Percentiles rank a stretch among this genome's conserved stretches.
Evolutionary conservation across 257 asterid species (phyloP).

Genomic region (Lavandula angustifolia): DNA sequence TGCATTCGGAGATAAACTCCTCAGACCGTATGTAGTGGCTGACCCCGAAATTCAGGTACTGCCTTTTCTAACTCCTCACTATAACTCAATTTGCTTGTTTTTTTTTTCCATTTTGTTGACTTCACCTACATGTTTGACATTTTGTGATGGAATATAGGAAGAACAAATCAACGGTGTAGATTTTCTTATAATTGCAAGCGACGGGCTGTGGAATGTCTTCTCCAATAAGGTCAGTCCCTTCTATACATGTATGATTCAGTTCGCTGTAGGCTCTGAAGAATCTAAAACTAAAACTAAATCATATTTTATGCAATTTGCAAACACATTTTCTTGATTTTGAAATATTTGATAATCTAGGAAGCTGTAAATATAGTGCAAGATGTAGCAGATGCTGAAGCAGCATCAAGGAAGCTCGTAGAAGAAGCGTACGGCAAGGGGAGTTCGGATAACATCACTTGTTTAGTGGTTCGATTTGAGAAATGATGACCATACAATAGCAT

Average conservation of each 20-base stretch:
- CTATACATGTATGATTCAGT: neutral
- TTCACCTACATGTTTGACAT: neutral
- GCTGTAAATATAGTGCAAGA: conserved; percentile 69
- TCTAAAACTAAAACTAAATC: neutral
- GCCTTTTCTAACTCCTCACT: conserved; percentile 10
- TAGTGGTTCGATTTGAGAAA: conserved; percentile 68
- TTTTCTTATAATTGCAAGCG: conserved; percentile 75
- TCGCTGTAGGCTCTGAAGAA: neutral
- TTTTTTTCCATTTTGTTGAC: neutral
- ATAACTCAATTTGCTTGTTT: neutral
- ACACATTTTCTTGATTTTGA: neutral
- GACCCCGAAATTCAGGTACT: conserved; percentile 77
- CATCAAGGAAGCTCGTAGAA: conserved; percentile 61
- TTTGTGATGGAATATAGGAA: conserved; percentile 43
- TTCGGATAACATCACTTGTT: conserved; percentile 73
- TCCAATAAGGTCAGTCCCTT: conserved; percentile 61
- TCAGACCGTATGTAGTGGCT: conserved; percentile 68
- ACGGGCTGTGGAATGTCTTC: conserved; percentile 81
- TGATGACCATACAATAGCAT: conserved; percentile 28
- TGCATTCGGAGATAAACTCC: conserved; percentile 76
- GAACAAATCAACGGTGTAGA: conserved; percentile 67
- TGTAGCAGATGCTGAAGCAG: conserved; percentile 63
- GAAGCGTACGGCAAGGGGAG: conserved; percentile 72
- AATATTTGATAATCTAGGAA: conserved; percentile 44
- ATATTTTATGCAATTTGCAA: neutral